A percentile compares a stretch with the other conserved stretches of the same genome.
Conservation (phyloP, 225 moss, liverwort and hornwort genomes). For the Physcomitrium patens region DNA sequence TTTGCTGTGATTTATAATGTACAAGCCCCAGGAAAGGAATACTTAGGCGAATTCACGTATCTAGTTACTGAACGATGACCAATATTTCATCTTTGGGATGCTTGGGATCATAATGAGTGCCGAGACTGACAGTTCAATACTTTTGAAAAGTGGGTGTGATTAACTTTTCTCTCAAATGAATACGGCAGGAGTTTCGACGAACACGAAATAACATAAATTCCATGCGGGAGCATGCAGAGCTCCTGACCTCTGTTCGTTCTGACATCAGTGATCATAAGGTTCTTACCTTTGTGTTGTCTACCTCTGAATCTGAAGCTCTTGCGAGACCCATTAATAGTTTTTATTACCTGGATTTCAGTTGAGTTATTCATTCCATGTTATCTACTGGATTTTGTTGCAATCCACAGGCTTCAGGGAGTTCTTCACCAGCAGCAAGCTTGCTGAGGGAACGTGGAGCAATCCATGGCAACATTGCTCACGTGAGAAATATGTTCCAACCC, state of each 20-base stretch:
- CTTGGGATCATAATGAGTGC: too few species aligned
- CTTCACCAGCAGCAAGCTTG: conserved; percentile 94
- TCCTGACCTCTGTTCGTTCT: conserved; percentile 92
- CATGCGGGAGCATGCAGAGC: conserved; percentile 98
- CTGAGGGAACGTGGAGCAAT: conserved; percentile 94
- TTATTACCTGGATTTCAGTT: not conserved
- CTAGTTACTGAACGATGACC: too few species aligned
- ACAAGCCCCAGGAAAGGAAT: too few species aligned
- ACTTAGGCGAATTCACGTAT: too few species aligned
- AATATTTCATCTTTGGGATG: too few species aligned
- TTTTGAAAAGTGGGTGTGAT: too few species aligned
- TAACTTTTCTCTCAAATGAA: conserved; percentile 1
- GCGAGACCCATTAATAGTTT: not conserved
- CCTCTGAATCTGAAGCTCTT: not conserved
- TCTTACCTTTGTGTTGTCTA: conserved; percentile 5
- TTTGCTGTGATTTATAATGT: too few species aligned
- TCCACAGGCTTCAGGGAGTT: conserved; percentile 86
- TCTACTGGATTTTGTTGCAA: conserved; percentile 25
- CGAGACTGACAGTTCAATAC: too few species aligned
- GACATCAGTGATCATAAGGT: conserved; percentile 99
- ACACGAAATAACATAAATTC: conserved; percentile 94
- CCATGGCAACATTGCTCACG: conserved; percentile 83
- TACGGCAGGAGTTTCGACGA: conserved; percentile 82
- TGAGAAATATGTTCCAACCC: conserved; percentile 24
- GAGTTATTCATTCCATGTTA: not conserved